phyloP scores from a whole-genome alignment of 345 rosid genomes.

The Laguncularia racemosa region DNA sequence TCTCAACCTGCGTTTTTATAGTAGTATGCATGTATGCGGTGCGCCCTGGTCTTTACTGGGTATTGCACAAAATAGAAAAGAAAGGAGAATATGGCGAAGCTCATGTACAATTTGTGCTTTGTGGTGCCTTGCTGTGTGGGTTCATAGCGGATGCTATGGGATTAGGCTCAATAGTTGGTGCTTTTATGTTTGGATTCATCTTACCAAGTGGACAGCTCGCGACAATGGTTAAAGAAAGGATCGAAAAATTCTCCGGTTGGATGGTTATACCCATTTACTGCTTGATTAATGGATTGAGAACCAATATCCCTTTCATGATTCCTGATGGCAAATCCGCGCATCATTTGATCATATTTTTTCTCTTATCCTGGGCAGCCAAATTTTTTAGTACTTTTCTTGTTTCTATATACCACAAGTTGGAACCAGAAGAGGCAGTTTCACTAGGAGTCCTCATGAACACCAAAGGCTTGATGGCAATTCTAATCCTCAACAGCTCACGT shows the following conservation, averaged over 20 bases:
- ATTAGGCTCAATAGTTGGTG: conserved; percentile 43
- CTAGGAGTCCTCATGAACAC: conserved; percentile 62
- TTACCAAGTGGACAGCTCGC: conserved; percentile 36
- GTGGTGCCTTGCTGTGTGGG: conserved; percentile 34
- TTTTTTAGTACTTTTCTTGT: conserved; percentile 26
- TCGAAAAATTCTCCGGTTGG: conserved; percentile 33
- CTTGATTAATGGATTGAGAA: conserved; percentile 29
- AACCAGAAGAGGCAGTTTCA: conserved; percentile 29
- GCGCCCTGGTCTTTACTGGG: conserved; percentile 37
- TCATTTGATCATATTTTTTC: conserved; percentile 9
- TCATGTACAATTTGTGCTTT: conserved; percentile 35
- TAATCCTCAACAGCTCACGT: conserved; percentile 41
- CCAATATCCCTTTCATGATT: conserved; percentile 12
- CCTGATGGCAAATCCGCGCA: background rate
- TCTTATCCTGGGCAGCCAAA: conserved; percentile 24
- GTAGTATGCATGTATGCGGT: conserved; percentile 22
- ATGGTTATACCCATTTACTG: conserved; percentile 45
- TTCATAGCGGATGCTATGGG: conserved; percentile 46
- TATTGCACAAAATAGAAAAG: conserved; percentile 12
- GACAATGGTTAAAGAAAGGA: conserved; percentile 26
- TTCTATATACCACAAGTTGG: conserved; percentile 17
- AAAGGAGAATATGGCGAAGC: conserved; percentile 26
- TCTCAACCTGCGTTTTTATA: conserved; percentile 21
- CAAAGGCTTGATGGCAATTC: conserved; percentile 48
- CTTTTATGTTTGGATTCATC: conserved; percentile 57